Evolutionary conservation across 495 filamentous ascomycete species (phyloP).

Genomic region (Echria macrotheca): DNA sequence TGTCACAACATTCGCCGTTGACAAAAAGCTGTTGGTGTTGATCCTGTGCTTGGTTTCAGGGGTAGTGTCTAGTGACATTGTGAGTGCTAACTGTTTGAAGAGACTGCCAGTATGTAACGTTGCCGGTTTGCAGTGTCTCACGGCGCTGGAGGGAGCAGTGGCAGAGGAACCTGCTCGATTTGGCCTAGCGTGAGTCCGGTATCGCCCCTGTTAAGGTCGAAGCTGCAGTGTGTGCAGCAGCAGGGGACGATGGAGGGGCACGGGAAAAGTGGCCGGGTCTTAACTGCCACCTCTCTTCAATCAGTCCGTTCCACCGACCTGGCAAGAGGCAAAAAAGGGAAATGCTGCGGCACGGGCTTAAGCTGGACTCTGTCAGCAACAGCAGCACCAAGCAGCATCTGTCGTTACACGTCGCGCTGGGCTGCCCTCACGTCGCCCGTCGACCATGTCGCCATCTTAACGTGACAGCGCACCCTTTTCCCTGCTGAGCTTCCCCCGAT

Average conservation of each 20-base stretch:
- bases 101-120: conserved; percentile 22
- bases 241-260: not conserved
- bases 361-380: conserved; percentile 1
- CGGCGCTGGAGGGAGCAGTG: not conserved
- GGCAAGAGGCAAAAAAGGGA: not conserved
- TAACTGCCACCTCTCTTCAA: not conserved
- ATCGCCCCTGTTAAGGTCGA: not conserved
- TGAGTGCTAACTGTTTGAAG: not conserved
- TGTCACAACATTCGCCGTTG: no score
- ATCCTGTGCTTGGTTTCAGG: not conserved
- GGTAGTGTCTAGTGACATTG: no score
- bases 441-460: conserved; percentile 19
- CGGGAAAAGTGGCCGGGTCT: not conserved
- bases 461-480: conserved; percentile 14
- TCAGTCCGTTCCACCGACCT: not conserved
- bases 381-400: no score
- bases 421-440: not conserved
- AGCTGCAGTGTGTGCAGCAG: not conserved
- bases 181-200: conserved; percentile 4
- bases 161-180: conserved; percentile 12
- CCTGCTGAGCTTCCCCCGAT: not conserved
- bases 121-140: conserved; percentile 15
- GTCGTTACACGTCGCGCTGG: conserved; percentile 8
- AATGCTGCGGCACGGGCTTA: conserved; percentile 1
- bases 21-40: not conserved